Evolutionary conservation across 441 rosid species (phyloP).

Genomic region (Syzygium malaccense): DNA sequence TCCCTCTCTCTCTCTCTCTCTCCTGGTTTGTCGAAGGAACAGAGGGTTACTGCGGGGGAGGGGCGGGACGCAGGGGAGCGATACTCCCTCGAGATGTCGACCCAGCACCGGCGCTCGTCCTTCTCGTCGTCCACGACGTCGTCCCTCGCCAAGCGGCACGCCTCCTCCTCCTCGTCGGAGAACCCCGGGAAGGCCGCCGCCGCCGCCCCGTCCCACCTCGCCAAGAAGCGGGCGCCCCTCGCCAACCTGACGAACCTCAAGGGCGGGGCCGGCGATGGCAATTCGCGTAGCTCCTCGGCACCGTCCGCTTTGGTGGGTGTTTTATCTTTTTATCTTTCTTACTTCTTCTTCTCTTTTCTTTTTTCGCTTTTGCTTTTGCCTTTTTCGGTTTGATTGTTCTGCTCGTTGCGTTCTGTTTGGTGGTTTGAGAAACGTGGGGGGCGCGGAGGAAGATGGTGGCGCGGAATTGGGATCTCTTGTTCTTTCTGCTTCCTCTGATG

Average conservation of each 20-base stretch:
- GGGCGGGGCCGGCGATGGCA: conserved; percentile 21
- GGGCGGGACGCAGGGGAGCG: neutral
- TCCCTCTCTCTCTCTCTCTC: neutral
- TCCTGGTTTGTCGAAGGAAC: neutral
- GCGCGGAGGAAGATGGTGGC: neutral
- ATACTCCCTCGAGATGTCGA: conserved; percentile 29
- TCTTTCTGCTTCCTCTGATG: neutral
- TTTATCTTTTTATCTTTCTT: neutral
- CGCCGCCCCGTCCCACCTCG: conserved; percentile 19
- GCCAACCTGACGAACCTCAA: conserved; percentile 65
- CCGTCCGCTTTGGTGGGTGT: neutral
- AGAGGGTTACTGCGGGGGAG: neutral
- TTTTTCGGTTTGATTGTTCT: neutral
- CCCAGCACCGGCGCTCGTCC: conserved; percentile 63
- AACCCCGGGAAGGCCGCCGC: conserved; percentile 21
- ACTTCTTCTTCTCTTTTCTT: neutral
- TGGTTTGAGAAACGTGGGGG: neutral
- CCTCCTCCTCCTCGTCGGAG: conserved; percentile 34
- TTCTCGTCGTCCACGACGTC: conserved; percentile 67
- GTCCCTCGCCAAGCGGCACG: conserved; percentile 55
- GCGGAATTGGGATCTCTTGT: neutral
- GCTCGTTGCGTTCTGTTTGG: neutral
- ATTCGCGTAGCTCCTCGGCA: conserved; percentile 37
- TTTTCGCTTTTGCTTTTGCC: neutral
- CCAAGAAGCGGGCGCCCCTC: conserved; percentile 85